Conservation (phyloP, 257 asterid species). For the Scutellaria baicalensis region DNA sequence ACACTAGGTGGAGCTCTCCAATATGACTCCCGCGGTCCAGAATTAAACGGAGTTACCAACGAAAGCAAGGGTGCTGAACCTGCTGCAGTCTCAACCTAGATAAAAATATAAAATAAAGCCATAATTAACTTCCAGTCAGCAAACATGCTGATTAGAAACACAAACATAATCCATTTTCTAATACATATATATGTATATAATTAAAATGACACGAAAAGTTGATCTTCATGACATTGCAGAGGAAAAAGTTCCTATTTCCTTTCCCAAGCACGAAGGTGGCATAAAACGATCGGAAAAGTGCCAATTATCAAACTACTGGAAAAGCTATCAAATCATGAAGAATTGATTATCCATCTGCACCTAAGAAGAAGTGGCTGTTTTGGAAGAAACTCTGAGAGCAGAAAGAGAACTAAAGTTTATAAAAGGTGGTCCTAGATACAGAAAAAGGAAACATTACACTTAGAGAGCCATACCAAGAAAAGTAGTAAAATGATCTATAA, state of each 20-base stretch:
- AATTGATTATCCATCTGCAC: neutral
- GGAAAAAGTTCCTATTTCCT: neutral
- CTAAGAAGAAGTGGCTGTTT: neutral
- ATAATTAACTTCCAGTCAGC: constrained; percentile 11
- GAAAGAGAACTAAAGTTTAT: neutral
- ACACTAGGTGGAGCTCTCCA: constrained; percentile 87
- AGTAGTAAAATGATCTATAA: neutral
- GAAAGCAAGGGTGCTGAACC: constrained; percentile 85
- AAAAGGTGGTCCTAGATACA: neutral
- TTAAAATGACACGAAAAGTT: neutral
- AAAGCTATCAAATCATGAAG: neutral
- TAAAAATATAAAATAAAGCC: constrained; percentile 18
- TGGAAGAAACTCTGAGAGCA: neutral
- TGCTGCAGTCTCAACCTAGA: constrained; percentile 84
- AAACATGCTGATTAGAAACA: constrained; percentile 4
- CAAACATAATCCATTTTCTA: neutral
- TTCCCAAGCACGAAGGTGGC: constrained; percentile 12
- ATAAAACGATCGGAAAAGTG: neutral
- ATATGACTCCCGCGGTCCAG: constrained; percentile 61
- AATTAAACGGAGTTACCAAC: constrained; percentile 67
- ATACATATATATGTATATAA: neutral
- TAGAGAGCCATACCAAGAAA: neutral
- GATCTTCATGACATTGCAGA: constrained; percentile 1
- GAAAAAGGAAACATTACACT: neutral
- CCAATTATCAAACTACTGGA: no score